phyloP scores from a whole-genome alignment of 2,329 filamentous ascomycete species.

The Coniochaeta sp. region DNA sequence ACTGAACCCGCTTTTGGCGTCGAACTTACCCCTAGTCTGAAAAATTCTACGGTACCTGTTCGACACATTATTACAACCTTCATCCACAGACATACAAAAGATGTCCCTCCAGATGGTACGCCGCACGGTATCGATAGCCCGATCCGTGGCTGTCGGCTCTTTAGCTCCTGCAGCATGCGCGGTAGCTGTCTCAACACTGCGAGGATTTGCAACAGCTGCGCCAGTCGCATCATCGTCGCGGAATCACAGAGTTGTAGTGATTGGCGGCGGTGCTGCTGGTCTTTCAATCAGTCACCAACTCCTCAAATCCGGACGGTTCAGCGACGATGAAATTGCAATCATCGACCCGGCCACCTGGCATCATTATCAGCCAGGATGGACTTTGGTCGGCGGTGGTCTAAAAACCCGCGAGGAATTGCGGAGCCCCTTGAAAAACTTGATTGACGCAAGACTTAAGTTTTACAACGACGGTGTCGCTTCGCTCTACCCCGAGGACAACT shows the following conservation, averaged over 20 bases:
- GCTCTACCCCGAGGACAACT: conserved; percentile 49
- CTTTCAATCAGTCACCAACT: conserved; percentile 61
- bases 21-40: too few species aligned
- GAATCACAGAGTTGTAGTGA: conserved; percentile 56
- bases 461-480: conserved; percentile 44
- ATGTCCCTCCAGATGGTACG: neutral
- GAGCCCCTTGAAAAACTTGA: conserved; percentile 37
- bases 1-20: too few species aligned
- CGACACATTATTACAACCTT: too few species aligned
- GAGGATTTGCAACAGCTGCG: neutral
- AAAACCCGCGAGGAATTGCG: conserved; percentile 54
- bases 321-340: conserved; percentile 52
- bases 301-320: conserved; percentile 48
- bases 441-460: conserved; percentile 54
- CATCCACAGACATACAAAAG: neutral
- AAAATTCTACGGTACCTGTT: too few species aligned
- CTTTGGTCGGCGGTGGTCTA: conserved; percentile 58
- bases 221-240: neutral
- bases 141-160: neutral
- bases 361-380: conserved; percentile 65
- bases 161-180: neutral
- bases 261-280: conserved; percentile 61
- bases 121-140: neutral
- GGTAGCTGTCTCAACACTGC: neutral
- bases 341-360: conserved; percentile 57